Evolutionary conservation across 495 filamentous ascomycete genomes (phyloP).

Genomic region (Talaromyces wortmannii): DNA sequence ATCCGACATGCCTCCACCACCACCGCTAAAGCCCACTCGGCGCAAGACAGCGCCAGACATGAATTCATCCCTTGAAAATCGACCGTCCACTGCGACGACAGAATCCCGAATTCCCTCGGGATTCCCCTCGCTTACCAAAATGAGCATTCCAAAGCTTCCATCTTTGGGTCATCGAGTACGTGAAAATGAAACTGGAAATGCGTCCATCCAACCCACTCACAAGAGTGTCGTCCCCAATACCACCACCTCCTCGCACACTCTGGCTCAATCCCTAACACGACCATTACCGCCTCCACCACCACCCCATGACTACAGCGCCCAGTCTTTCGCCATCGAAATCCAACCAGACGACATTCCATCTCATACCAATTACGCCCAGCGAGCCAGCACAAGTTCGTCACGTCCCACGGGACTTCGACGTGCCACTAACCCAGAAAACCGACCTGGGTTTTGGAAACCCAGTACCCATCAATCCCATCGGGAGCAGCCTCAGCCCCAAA

Average conservation of each 20-base stretch:
- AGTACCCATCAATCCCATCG: background rate
- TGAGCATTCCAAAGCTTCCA: background rate
- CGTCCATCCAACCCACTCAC: background rate
- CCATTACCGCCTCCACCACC: background rate
- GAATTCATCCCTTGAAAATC: background rate
- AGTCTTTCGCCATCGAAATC: background rate
- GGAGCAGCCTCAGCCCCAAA: background rate
- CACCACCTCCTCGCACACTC: background rate
- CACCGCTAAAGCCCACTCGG: background rate
- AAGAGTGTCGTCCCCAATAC: background rate
- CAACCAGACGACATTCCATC: background rate
- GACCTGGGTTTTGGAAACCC: background rate
- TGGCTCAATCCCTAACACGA: background rate
- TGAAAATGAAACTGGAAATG: background rate
- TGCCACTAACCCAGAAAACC: background rate
- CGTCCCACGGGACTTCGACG: background rate
- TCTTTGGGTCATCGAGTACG: background rate
- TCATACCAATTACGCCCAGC: background rate
- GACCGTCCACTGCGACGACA: background rate
- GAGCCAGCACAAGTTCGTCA: background rate
- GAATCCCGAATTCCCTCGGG: background rate
- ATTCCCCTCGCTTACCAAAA: background rate
- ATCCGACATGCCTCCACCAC: background rate
- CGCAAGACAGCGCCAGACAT: background rate
- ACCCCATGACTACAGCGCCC: background rate